These are phyloP conservation scores for Agaricus subrufescens DNA, from an alignment of 768 basidiomycete species.

Conservation along the genomic window DNA sequence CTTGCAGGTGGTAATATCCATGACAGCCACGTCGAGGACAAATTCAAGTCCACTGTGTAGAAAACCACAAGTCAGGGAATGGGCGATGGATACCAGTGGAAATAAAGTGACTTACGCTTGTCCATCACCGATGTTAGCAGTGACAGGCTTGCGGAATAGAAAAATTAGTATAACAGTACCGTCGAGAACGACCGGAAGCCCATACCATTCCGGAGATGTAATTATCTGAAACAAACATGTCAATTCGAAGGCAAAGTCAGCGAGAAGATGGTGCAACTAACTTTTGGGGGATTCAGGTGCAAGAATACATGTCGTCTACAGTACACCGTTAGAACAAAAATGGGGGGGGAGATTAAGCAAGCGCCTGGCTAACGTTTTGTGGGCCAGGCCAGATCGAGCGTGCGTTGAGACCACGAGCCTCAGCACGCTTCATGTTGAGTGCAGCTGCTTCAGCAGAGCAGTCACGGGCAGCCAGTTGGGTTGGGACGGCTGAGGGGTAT, in stretches of 20 bases:
- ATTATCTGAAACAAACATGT: neutral
- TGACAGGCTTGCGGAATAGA: slow-evolving; percentile 15
- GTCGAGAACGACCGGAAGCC: neutral
- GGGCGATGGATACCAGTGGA: neutral
- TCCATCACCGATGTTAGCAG: slow-evolving; percentile 22
- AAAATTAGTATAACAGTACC: neutral
- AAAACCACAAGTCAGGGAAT: neutral
- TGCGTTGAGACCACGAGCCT: slow-evolving; percentile 16
- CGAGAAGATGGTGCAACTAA: neutral
- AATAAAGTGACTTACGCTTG: slow-evolving; percentile 18
- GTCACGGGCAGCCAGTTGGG: slow-evolving; percentile 11
- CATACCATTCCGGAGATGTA: slow-evolving; percentile 5
- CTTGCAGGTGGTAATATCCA: slow-evolving; percentile 35
- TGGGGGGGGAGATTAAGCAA: neutral
- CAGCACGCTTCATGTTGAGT: slow-evolving; percentile 14
- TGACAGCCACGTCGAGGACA: slow-evolving; percentile 32
- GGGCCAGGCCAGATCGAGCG: slow-evolving; percentile 17
- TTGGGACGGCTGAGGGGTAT: neutral
- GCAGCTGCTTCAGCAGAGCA: slow-evolving; percentile 18
- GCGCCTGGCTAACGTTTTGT: slow-evolving; percentile 15
- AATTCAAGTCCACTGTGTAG: slow-evolving; percentile 27
- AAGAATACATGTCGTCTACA: slow-evolving; percentile 19
- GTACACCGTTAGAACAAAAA: neutral
- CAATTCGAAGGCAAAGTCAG: neutral
- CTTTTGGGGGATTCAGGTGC: slow-evolving; percentile 16